These are phyloP conservation scores for Beta corolliflora DNA, from an alignment of 179 eudicot genomes.

Conservation along the genomic window DNA sequence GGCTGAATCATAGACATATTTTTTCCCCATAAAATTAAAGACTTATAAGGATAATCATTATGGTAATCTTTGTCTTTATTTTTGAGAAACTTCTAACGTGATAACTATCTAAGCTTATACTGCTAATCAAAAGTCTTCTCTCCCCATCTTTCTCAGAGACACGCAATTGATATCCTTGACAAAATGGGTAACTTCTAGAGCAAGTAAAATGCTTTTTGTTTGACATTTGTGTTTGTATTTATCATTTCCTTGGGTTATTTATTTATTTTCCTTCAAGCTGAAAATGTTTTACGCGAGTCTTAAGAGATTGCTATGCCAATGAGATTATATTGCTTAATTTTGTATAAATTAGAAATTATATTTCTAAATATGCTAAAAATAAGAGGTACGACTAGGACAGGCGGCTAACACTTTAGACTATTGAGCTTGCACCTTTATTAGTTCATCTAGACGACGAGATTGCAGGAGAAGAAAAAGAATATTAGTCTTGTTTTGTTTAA, in stretches of 20 bases:
- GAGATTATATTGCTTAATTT: not conserved
- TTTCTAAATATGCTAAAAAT: too few relatives aligned
- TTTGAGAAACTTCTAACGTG: not conserved
- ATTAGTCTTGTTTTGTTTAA: too few relatives aligned
- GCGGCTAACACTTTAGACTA: too few relatives aligned
- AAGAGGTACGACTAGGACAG: too few relatives aligned
- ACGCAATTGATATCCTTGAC: slow-evolving; percentile 23
- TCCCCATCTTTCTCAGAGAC: slow-evolving; percentile 25
- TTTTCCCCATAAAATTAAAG: not conserved
- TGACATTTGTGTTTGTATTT: not conserved
- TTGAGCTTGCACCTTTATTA: too few relatives aligned
- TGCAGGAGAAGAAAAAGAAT: too few relatives aligned
- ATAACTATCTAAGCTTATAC: not conserved
- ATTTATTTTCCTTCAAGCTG: not conserved
- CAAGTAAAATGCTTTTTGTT: not conserved
- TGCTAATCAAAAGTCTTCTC: not conserved
- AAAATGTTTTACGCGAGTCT: too few relatives aligned
- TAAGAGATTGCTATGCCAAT: not conserved
- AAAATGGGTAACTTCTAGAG: slow-evolving; percentile 12
- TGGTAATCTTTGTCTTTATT: slow-evolving; percentile 23
- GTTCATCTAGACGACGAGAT: too few relatives aligned
- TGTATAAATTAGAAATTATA: not conserved
- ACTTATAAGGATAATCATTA: not conserved
- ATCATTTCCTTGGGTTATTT: too few relatives aligned
- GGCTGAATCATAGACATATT: not conserved